Percentiles rank a stretch among this genome's conserved stretches.
These are phyloP conservation scores for Bolboschoenus planiculmis DNA, from an alignment of 176 grass and related monocot species.

Conservation along the genomic window DNA sequence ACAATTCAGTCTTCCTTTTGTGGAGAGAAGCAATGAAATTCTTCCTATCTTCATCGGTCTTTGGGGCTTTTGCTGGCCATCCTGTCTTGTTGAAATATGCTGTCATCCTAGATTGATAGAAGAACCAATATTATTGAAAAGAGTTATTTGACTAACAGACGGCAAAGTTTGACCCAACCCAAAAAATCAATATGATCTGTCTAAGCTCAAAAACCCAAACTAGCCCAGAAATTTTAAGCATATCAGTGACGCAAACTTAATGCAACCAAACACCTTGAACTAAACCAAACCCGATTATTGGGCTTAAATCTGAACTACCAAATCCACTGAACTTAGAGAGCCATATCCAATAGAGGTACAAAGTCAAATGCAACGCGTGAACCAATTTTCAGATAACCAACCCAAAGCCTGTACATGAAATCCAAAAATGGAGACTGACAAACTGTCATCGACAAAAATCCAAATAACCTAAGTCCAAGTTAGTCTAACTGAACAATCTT, in stretches of 20 bases:
- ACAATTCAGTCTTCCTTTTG: conserved; percentile 91
- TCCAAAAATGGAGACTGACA: background rate
- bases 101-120: conserved; percentile 54
- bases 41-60: conserved; percentile 72
- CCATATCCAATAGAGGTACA: background rate
- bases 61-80: conserved; percentile 75
- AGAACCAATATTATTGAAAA: background rate
- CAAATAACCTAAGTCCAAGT: background rate
- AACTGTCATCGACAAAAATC: background rate
- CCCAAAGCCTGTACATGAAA: background rate
- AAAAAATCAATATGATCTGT: background rate
- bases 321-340: background rate
- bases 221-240: background rate
- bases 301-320: background rate
- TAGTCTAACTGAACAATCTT: background rate
- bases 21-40: conserved; percentile 85
- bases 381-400: background rate
- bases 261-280: background rate
- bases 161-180: background rate
- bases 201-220: background rate
- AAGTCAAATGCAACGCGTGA: background rate
- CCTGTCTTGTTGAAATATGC: conserved; percentile 84
- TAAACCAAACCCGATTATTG: background rate
- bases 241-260: background rate
- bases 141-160: background rate